These are phyloP conservation scores for Aspergillus taichungensis DNA, from an alignment of 495 filamentous ascomycete species.

Conservation along the genomic window DNA sequence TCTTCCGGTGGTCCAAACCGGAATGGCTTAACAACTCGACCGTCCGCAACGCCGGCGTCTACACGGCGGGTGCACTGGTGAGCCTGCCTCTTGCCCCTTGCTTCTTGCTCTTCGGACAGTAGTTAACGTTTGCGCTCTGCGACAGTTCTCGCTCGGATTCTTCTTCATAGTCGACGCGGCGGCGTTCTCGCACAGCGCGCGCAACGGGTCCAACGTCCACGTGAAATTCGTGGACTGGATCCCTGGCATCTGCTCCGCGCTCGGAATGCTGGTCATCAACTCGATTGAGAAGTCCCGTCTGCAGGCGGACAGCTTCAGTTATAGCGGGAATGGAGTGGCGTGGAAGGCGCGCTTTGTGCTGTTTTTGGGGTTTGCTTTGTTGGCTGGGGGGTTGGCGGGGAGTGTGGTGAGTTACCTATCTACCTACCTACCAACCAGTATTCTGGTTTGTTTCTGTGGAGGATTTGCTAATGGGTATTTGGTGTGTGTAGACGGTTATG, in stretches of 20 bases:
- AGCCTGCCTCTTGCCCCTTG: conserved; percentile 16
- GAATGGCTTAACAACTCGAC: conserved; percentile 86
- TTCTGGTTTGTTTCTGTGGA: neutral
- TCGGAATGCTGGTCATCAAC: conserved; percentile 99
- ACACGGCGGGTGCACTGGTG: conserved; percentile 79
- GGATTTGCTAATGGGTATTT: conserved; percentile 3
- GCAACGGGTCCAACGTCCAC: conserved; percentile 75
- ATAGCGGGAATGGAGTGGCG: conserved; percentile 77
- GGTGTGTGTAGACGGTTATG: conserved; percentile 53
- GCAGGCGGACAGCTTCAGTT: conserved; percentile 77
- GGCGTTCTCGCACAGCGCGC: conserved; percentile 69
- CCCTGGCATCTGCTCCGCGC: conserved; percentile 82
- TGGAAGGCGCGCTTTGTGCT: conserved; percentile 96
- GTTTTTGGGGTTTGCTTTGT: conserved; percentile 87
- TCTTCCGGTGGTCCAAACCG: conserved; percentile 72
- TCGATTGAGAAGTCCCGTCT: conserved; percentile 89
- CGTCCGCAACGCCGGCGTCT: conserved; percentile 76
- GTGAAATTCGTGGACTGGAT: conserved; percentile 98
- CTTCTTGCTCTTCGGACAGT: neutral
- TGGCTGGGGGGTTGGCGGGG: conserved; percentile 92
- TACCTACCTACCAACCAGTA: neutral
- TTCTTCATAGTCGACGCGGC: conserved; percentile 92
- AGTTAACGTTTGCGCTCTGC: neutral
- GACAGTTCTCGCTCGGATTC: conserved; percentile 91
- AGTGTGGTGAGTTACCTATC: conserved; percentile 49